Evolutionary conservation across 768 basidiomycete species (phyloP), one percentile per base, ranked within the genome.

Genomic region (Psilocybe tampanensis): DNA sequence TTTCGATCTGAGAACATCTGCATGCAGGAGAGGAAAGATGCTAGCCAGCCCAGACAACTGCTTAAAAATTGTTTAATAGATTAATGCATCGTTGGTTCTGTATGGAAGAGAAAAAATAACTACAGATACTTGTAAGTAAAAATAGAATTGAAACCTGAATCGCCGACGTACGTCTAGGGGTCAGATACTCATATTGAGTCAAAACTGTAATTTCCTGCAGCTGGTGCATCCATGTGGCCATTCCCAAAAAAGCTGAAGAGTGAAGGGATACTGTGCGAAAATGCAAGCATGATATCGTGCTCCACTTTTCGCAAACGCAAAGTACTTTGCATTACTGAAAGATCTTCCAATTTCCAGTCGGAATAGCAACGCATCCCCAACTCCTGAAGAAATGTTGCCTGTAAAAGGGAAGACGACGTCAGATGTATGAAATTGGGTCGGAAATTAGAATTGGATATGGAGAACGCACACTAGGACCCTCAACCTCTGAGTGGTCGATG

Each of bases 201-300:
- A 22, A 2, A 15, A 5, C 44, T 47, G 26, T 22, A 22, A 15
- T 52, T 22, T 39, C 8, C 36, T 26, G 36, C 24, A 41, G 50
- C 36, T n/a, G 50, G 23, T 41, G 19, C 12, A 24, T 52, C 50
- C 36, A 52, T 52, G 34, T 52, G 50, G 3, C 50, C 50, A n/a
- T 52, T 41, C 23, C 50, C 50, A 39, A 52, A 52, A 42, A 52
- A 52, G 50, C 50, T 52, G 32, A 18, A 52, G 9, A 52, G 50
- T 24, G 50, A 52, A 39, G 50, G 50, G 18, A 52, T 42, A 23
- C 50, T 52, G 36, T 22, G 34, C 13, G 50, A n/a, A 41, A 52
- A 52, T 2, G 36, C 36, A 18, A 52, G 21, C 50, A 52, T 52
- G 23, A 24, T 41, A 23, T 52, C 39, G 22, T 52, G 50, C 1